Percentiles rank a stretch among this genome's conserved stretches.
Evolutionary conservation across 345 rosid species (phyloP).

Genomic region (Cardamine resedifolia): DNA sequence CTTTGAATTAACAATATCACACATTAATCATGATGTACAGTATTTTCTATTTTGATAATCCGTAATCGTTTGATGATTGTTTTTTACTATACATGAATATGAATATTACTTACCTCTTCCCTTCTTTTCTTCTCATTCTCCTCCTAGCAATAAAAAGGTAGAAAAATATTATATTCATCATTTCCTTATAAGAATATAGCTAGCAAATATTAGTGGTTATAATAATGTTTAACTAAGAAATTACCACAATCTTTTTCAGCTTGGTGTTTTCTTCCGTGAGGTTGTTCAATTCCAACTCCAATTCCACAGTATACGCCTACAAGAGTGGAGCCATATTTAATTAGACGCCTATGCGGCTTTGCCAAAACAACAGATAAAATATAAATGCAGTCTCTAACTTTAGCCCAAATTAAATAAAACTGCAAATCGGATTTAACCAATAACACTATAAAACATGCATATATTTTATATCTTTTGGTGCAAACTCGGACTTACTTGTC

Average conservation of each 20-base stretch:
- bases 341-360: background rate
- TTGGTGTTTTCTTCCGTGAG: constrained; percentile 77
- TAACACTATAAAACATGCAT: no score
- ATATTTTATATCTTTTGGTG: background rate
- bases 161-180: background rate
- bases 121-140: constrained; percentile 52
- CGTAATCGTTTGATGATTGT: background rate
- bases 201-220: background rate
- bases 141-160: constrained; percentile 46
- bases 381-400: background rate
- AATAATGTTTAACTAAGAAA: background rate
- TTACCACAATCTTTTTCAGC: constrained; percentile 67
- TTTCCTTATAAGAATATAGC: background rate
- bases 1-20: background rate
- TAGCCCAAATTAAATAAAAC: background rate
- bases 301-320: constrained; percentile 89
- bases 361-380: background rate
- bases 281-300: constrained; percentile 74
- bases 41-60: background rate
- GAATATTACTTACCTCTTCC: constrained; percentile 61
- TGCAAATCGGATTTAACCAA: background rate
- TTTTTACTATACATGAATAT: background rate
- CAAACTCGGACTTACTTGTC: constrained; percentile 53
- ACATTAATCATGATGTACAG: background rate
- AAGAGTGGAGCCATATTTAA: background rate